phyloP scores from a whole-genome alignment of 345 rosid genomes.

The Mercurialis annua region DNA sequence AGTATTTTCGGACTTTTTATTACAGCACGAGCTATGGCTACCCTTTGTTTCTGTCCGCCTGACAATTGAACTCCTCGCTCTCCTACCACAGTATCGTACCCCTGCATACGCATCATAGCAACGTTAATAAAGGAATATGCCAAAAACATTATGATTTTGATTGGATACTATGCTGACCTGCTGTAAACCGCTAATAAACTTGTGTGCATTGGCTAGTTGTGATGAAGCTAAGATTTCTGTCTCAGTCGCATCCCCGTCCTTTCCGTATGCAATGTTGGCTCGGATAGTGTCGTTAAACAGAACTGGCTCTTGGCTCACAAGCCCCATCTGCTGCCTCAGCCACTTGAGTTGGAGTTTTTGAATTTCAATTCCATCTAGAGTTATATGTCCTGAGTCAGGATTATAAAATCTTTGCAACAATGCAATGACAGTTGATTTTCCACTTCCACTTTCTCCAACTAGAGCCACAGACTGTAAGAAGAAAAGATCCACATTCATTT shows the following conservation, averaged over 20 bases:
- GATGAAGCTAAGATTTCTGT: conserved; percentile 51
- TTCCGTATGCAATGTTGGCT: conserved; percentile 68
- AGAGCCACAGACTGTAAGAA: conserved; percentile 46
- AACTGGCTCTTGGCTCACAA: conserved; percentile 56
- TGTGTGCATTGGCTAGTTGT: conserved; percentile 53
- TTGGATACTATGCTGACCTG: conserved; percentile 22
- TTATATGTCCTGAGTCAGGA: conserved; percentile 49
- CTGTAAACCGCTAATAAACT: conserved; percentile 43
- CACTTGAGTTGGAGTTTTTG: conserved; percentile 47
- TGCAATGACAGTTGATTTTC: conserved; percentile 59
- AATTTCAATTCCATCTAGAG: conserved; percentile 49
- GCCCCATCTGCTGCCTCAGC: conserved; percentile 49
- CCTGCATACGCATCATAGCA: conserved; percentile 38
- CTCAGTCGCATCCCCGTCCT: conserved; percentile 49
- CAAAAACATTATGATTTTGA: no score
- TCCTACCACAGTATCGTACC: conserved; percentile 65
- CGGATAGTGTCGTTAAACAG: conserved; percentile 57
- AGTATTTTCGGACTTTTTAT: conserved; percentile 61
- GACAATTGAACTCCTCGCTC: conserved; percentile 71
- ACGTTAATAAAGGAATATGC: no score
- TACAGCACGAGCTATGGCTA: conserved; percentile 75
- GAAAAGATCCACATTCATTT: no score
- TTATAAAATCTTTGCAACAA: conserved; percentile 57
- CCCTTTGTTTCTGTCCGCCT: conserved; percentile 76
- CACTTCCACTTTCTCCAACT: conserved; percentile 78